Evolutionary conservation across 1,284 basidiomycete genomes (phyloP).

Genomic region (Apiotrichum montevideense): DNA sequence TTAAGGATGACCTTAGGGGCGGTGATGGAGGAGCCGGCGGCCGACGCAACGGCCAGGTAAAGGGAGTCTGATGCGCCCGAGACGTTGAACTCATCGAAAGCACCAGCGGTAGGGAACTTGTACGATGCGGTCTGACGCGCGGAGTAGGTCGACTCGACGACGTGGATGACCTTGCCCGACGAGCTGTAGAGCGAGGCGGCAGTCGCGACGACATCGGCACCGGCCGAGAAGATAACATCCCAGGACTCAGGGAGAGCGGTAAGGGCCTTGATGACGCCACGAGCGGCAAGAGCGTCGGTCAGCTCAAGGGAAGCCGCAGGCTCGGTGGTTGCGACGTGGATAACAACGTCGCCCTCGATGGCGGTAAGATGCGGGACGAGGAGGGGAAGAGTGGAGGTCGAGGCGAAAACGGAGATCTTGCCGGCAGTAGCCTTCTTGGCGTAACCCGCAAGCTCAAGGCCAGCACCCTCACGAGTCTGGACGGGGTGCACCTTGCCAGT

Average conservation of each 20-base stretch:
- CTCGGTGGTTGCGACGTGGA: slow-evolving; percentile 69
- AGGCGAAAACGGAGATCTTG: slow-evolving; percentile 43
- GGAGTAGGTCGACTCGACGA: slow-evolving; percentile 43
- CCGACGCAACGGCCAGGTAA: slow-evolving; percentile 33
- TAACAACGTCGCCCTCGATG: slow-evolving; percentile 62
- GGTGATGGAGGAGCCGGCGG: slow-evolving; percentile 25
- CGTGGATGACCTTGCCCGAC: slow-evolving; percentile 37
- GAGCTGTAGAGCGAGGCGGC: slow-evolving; percentile 47
- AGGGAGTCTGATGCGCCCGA: slow-evolving; percentile 26
- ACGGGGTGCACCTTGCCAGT: slow-evolving; percentile 56
- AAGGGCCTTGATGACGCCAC: slow-evolving; percentile 47
- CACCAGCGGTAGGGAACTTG: slow-evolving; percentile 33
- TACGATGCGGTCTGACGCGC: slow-evolving; percentile 38
- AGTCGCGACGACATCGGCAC: slow-evolving; percentile 69
- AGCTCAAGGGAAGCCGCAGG: slow-evolving; percentile 57
- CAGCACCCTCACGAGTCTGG: slow-evolving; percentile 83
- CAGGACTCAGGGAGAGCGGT: slow-evolving; percentile 63
- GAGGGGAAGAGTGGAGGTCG: slow-evolving; percentile 54
- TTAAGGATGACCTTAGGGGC: slow-evolving; percentile 35
- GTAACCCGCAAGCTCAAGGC: slow-evolving; percentile 72
- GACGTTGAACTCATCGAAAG: slow-evolving; percentile 26
- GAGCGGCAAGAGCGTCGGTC: slow-evolving; percentile 58
- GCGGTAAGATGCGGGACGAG: slow-evolving; percentile 67
- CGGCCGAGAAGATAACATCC: slow-evolving; percentile 72
- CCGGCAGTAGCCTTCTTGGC: slow-evolving; percentile 52